Evolutionary conservation across 2,329 filamentous ascomycete species (phyloP).

Genomic region (Hypoxylon sp.): DNA sequence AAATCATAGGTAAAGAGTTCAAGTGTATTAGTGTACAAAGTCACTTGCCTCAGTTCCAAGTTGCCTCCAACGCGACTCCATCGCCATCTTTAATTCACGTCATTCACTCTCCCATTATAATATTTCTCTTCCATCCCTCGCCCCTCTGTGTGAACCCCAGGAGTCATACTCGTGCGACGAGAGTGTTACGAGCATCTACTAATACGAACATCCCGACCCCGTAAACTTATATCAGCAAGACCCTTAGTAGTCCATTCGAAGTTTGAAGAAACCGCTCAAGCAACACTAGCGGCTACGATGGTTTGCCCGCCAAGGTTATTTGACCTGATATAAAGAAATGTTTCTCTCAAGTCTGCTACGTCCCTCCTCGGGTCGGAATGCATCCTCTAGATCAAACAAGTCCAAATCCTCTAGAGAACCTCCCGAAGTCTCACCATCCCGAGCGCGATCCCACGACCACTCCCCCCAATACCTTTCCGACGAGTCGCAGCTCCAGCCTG

Average conservation of each 20-base stretch:
- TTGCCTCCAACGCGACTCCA: conserved; percentile 19
- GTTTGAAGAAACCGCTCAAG: conserved; percentile 13
- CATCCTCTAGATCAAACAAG: conserved; percentile 35
- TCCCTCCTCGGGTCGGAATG: conserved; percentile 41
- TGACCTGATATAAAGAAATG: conserved; percentile 40
- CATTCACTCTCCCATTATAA: not conserved
- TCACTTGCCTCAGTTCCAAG: not conserved
- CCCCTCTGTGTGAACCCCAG: not conserved
- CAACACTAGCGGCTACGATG: conserved; percentile 38
- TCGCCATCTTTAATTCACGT: not conserved
- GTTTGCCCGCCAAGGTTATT: conserved; percentile 31
- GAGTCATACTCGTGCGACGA: conserved; percentile 3
- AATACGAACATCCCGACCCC: conserved; percentile 21
- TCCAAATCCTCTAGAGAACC: conserved; percentile 33
- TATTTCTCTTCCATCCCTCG: not conserved
- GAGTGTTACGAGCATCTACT: conserved; percentile 1
- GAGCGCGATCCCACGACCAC: conserved; percentile 42
- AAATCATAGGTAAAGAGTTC: not conserved
- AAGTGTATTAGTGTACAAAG: not conserved
- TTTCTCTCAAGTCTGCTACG: conserved; percentile 46
- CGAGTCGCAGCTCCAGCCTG: conserved; percentile 63
- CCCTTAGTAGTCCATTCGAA: conserved; percentile 23
- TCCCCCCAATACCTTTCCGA: conserved; percentile 64
- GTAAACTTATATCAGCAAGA: conserved; percentile 23
- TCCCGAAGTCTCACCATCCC: conserved; percentile 38